phyloP scores from a whole-genome alignment of 257 asterid genomes.

The Gentiana straminea region DNA sequence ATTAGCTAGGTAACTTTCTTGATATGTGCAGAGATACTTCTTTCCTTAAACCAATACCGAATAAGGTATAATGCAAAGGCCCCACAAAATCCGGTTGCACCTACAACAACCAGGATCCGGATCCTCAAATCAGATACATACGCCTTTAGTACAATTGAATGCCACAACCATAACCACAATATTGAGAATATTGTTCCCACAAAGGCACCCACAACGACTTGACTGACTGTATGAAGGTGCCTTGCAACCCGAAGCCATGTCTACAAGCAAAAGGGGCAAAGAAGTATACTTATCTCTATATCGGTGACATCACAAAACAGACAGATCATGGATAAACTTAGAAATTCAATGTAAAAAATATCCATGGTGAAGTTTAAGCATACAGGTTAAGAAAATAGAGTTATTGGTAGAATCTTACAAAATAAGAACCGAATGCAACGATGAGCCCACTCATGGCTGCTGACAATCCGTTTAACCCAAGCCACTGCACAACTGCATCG shows the following conservation, averaged over 20 bases:
- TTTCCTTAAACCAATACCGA: constrained; percentile 29
- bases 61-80: constrained; percentile 23
- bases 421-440: constrained; percentile 40
- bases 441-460: constrained; percentile 25
- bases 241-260: constrained; percentile 80
- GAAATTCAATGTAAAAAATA: no score
- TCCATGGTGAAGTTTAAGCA: neutral
- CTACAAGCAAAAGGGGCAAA: constrained; percentile 23
- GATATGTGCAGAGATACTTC: constrained; percentile 9
- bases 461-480: constrained; percentile 47
- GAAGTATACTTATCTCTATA: neutral
- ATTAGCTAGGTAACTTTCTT: constrained; percentile 2
- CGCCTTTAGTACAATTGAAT: constrained; percentile 26
- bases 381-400: neutral
- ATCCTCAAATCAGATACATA: constrained; percentile 35
- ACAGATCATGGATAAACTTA: neutral
- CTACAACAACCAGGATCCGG: constrained; percentile 27
- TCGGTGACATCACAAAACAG: neutral
- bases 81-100: constrained; percentile 20
- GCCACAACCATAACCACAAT: constrained; percentile 65
- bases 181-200: constrained; percentile 39
- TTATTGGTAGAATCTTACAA: constrained; percentile 36
- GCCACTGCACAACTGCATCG: constrained; percentile 42
- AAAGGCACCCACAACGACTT: constrained; percentile 60
- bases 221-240: constrained; percentile 52